These are phyloP conservation scores for Suillus sp. DNA, from an alignment of 768 basidiomycete genomes.

Conservation along the genomic window DNA sequence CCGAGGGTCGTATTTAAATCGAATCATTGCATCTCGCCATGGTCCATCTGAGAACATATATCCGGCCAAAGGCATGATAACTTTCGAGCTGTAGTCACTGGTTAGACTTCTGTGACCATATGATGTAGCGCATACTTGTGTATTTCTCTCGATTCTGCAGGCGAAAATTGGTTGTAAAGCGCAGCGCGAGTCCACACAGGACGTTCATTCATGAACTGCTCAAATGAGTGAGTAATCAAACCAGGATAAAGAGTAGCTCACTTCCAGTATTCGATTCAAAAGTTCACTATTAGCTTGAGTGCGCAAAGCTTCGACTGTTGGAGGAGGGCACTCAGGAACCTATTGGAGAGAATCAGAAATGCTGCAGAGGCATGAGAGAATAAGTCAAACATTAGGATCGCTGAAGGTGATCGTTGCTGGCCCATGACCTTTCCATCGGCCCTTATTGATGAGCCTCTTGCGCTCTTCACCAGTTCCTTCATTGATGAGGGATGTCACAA, in stretches of 20 bases:
- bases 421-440: slow-evolving; percentile 85
- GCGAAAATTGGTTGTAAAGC: slow-evolving; percentile 78
- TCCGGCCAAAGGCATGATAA: slow-evolving; percentile 74
- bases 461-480: slow-evolving; percentile 81
- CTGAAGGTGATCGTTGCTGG: slow-evolving; percentile 70
- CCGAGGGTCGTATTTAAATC: slow-evolving; percentile 89
- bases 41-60: slow-evolving; percentile 95
- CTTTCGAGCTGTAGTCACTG: slow-evolving; percentile 62
- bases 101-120: not conserved
- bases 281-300: slow-evolving; percentile 56
- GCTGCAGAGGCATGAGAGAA: slow-evolving; percentile 6
- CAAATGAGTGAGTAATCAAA: slow-evolving; percentile 20
- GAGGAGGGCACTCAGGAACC: slow-evolving; percentile 69
- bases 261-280: slow-evolving; percentile 56
- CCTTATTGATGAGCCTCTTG: slow-evolving; percentile 80
- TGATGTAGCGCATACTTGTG: slow-evolving; percentile 58
- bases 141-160: slow-evolving; percentile 68
- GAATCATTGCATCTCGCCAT: slow-evolving; percentile 87
- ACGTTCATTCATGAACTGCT: slow-evolving; percentile 70
- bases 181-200: slow-evolving; percentile 91
- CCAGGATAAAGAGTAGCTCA: slow-evolving; percentile 24
- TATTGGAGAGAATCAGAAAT: slow-evolving; percentile 26
- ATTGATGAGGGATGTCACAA: slow-evolving; percentile 64
- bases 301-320: slow-evolving; percentile 61
- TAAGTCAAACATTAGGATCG: slow-evolving; percentile 47